Percentiles rank a stretch among this genome's conserved stretches.
Conservation (phyloP, 495 filamentous ascomycete genomes). For the Aspergillus cavernicola region DNA sequence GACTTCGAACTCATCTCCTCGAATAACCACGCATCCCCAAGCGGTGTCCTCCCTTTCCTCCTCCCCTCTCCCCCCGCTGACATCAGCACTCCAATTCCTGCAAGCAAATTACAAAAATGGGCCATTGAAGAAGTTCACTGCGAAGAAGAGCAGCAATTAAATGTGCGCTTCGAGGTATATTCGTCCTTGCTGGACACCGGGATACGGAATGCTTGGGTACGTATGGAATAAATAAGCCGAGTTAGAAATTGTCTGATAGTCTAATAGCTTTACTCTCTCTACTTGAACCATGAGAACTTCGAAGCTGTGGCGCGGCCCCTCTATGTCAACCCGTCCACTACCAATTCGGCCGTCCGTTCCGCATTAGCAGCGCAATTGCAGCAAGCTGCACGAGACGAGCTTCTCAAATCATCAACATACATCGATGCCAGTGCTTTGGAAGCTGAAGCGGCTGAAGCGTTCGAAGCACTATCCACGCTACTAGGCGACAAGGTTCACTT, state of each 20-base stretch:
- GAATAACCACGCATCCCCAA: slow-evolving; percentile 90
- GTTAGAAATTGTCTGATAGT: slow-evolving; percentile 5
- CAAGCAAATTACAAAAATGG: slow-evolving; percentile 68
- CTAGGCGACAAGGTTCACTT: slow-evolving; percentile 65
- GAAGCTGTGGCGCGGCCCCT: slow-evolving; percentile 57
- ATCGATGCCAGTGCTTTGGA: slow-evolving; percentile 65
- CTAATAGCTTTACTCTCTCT: slow-evolving; percentile 70
- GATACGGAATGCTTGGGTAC: slow-evolving; percentile 84
- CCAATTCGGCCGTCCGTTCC: slow-evolving; percentile 57
- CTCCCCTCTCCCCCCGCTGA: slow-evolving; percentile 48
- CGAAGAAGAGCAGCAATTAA: slow-evolving; percentile 49
- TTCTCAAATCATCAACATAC: slow-evolving; percentile 58
- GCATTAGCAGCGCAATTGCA: slow-evolving; percentile 63
- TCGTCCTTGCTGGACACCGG: slow-evolving; percentile 72
- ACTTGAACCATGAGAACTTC: slow-evolving; percentile 66
- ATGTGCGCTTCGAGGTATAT: slow-evolving; percentile 71
- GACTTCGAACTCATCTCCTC: slow-evolving; percentile 67
- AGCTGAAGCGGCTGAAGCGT: slow-evolving; percentile 63
- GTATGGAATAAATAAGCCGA: slow-evolving; percentile 15
- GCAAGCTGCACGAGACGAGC: slow-evolving; percentile 65
- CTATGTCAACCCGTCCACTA: slow-evolving; percentile 64
- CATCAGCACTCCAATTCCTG: slow-evolving; percentile 50
- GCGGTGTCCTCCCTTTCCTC: slow-evolving; percentile 83
- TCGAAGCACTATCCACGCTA: slow-evolving; percentile 68
- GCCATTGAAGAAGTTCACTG: slow-evolving; percentile 48